A percentile compares a stretch with the other conserved stretches of the same genome.
Evolutionary conservation across 176 grass and related monocot species (phyloP).

Genomic region (Hordeum marinum): DNA sequence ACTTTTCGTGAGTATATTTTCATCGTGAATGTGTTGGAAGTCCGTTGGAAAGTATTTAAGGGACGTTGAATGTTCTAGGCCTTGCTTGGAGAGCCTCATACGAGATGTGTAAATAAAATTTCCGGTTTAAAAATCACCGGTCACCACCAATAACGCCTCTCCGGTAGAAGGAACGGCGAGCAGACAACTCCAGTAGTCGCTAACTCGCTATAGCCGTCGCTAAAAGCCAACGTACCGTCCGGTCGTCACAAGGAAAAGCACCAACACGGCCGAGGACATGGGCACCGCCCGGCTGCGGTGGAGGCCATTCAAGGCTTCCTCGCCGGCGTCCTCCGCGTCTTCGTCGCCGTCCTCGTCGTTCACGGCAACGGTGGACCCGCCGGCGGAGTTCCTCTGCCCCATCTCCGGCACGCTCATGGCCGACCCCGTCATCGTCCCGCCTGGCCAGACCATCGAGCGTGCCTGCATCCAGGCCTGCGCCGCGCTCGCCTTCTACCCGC

Average conservation of each 20-base stretch:
- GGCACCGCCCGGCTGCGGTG: conserved; percentile 34
- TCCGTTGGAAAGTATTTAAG: too few relatives aligned
- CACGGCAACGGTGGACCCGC: conserved; percentile 55
- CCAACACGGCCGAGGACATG: conserved; percentile 19
- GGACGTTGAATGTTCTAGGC: too few relatives aligned
- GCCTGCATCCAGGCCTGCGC: conserved; percentile 83
- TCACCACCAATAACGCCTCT: conserved; percentile 9
- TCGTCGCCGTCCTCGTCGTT: conserved; percentile 35
- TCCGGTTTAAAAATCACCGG: neutral
- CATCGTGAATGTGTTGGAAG: too few relatives aligned
- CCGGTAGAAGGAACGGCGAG: neutral
- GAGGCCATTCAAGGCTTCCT: conserved; percentile 11
- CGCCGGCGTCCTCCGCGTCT: neutral
- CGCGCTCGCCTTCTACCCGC: conserved; percentile 56
- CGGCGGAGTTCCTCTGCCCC: conserved; percentile 81
- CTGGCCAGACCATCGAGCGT: conserved; percentile 79
- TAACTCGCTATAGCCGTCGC: neutral
- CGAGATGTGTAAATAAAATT: neutral
- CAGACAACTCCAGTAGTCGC: neutral
- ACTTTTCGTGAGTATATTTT: too few relatives aligned
- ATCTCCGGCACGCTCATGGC: conserved; percentile 87
- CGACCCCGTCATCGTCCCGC: conserved; percentile 60
- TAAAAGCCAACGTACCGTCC: neutral
- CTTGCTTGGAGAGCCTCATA: too few relatives aligned
- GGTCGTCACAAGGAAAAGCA: neutral